These are phyloP conservation scores for Balakata baccata DNA, from an alignment of 345 rosid species.

Conservation along the genomic window DNA sequence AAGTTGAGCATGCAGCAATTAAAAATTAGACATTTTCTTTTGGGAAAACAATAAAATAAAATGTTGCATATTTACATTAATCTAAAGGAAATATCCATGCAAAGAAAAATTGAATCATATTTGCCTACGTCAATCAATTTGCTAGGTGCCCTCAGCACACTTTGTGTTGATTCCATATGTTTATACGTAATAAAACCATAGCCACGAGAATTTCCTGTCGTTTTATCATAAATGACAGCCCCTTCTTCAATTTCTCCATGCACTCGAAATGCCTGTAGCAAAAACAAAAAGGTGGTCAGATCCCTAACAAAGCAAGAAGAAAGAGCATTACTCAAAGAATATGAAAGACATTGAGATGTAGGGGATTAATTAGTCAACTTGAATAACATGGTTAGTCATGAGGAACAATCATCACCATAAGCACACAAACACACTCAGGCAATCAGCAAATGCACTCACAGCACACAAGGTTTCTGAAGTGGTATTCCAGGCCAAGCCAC, in stretches of 20 bases:
- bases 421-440: constrained; percentile 45
- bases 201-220: constrained; percentile 69
- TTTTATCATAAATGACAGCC: constrained; percentile 64
- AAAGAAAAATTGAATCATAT: constrained; percentile 13
- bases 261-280: constrained; percentile 49
- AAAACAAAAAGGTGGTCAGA: constrained; percentile 3
- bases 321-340: not conserved
- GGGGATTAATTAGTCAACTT: not conserved
- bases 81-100: not conserved
- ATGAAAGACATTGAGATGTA: not conserved
- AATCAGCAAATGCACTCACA: constrained; percentile 66
- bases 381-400: constrained; percentile 3
- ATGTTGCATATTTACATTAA: not conserved
- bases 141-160: constrained; percentile 56
- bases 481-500: constrained; percentile 83
- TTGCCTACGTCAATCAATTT: constrained; percentile 60
- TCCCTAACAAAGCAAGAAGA: not conserved
- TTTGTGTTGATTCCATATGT: constrained; percentile 61
- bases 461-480: constrained; percentile 72
- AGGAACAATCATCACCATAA: constrained; percentile 25
- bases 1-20: not conserved
- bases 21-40: not conserved
- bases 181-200: constrained; percentile 72
- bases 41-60: not conserved
- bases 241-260: constrained; percentile 82